Percentiles rank a stretch among this genome's conserved stretches.
phyloP scores from a whole-genome alignment of 768 basidiomycete genomes.

The Suillus discolor region DNA sequence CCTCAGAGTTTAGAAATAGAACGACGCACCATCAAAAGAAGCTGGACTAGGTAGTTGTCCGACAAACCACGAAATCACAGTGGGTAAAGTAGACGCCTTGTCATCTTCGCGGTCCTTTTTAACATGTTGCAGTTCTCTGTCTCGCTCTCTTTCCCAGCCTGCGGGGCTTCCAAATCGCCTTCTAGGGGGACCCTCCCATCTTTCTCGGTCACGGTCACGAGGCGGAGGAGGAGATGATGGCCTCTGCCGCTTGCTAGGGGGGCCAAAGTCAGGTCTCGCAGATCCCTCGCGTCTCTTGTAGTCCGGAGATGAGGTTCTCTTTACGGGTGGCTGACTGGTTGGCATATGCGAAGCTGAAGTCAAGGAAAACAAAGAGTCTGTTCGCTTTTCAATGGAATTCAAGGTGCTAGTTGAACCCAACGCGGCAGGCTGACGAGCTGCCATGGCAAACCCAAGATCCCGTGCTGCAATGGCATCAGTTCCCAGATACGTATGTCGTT shows the following conservation, averaged over 20 bases:
- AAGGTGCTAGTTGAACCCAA: slow-evolving; percentile 19
- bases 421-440: slow-evolving; percentile 29
- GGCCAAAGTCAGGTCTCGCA: slow-evolving; percentile 39
- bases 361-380: slow-evolving; percentile 39
- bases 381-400: slow-evolving; percentile 33
- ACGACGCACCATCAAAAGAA: slow-evolving; percentile 59
- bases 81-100: slow-evolving; percentile 49
- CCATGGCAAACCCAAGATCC: slow-evolving; percentile 81
- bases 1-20: neutral
- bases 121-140: slow-evolving; percentile 41
- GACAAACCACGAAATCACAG: slow-evolving; percentile 82
- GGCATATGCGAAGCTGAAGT: slow-evolving; percentile 28
- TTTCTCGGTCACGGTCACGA: slow-evolving; percentile 52
- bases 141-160: slow-evolving; percentile 48
- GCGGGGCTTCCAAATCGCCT: slow-evolving; percentile 44
- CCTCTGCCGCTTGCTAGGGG: slow-evolving; percentile 47
- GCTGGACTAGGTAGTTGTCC: slow-evolving; percentile 70
- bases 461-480: slow-evolving; percentile 87
- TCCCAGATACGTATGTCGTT: slow-evolving; percentile 70
- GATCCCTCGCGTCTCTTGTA: slow-evolving; percentile 47
- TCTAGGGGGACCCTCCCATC: slow-evolving; percentile 38
- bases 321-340: slow-evolving; percentile 24
- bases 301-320: slow-evolving; percentile 37
- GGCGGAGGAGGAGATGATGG: slow-evolving; percentile 47
- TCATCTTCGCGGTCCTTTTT: slow-evolving; percentile 49